Evolutionary conservation across 176 grass and related monocot genomes (phyloP).

Genomic region (Oryza longistaminata): DNA sequence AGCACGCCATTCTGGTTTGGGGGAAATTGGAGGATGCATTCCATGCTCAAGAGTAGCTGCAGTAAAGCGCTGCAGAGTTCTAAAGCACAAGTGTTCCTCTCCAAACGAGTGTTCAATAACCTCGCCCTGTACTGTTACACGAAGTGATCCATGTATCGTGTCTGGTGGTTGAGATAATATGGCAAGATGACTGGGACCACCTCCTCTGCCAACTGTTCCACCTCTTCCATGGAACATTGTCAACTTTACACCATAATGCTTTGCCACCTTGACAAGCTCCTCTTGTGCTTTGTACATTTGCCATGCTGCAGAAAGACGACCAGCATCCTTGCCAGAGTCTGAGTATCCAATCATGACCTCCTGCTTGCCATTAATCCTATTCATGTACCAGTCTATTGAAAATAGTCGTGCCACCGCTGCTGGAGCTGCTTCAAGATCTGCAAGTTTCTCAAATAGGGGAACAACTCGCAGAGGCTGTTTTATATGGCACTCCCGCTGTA

Average conservation of each 20-base stretch:
- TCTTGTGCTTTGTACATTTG: constrained; percentile 98
- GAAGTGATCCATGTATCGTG: constrained; percentile 85
- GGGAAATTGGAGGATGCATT: constrained; percentile 91
- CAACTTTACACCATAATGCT: constrained; percentile 90
- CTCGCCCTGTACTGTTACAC: constrained; percentile 93
- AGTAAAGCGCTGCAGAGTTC: constrained; percentile 90
- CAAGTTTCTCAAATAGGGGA: constrained; percentile 95
- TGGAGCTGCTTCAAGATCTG: constrained; percentile 90
- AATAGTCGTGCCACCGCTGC: constrained; percentile 83
- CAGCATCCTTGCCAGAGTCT: constrained; percentile 97
- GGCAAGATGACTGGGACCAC: constrained; percentile 94
- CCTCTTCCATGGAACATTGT: constrained; percentile 99
- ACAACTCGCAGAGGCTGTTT: constrained; percentile 86
- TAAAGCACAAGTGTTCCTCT: constrained; percentile 94
- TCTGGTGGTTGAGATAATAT: constrained; percentile 95
- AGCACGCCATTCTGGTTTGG: constrained; percentile 86
- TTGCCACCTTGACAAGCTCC: constrained; percentile 94
- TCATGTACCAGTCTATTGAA: constrained; percentile 94
- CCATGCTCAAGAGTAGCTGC: constrained; percentile 97
- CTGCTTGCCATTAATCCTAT: constrained; percentile 90
- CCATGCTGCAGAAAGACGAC: constrained; percentile 94
- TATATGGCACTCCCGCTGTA: constrained; percentile 83
- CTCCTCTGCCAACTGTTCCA: constrained; percentile 94
- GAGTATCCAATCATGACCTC: constrained; percentile 99
- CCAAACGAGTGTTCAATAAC: constrained; percentile 97